A percentile compares a stretch with the other conserved stretches of the same genome.
phyloP scores from a whole-genome alignment of 2,329 filamentous ascomycete genomes.

The Cadophora malorum region DNA sequence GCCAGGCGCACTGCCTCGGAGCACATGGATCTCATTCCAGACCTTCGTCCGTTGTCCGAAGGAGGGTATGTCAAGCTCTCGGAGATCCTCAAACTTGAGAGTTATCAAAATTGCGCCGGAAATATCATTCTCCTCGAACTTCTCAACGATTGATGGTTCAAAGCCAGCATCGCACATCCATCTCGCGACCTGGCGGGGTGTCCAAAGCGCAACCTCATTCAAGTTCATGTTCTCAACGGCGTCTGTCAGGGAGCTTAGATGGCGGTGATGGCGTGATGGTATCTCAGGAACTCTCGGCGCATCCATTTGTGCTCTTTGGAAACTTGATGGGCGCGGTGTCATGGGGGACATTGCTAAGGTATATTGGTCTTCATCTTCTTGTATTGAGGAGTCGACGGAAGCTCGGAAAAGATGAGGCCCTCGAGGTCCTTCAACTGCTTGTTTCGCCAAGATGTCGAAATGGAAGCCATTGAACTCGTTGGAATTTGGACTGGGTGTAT shows the following conservation, averaged over 20 bases:
- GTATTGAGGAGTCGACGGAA: slow-evolving; percentile 63
- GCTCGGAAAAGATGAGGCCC: slow-evolving; percentile 87
- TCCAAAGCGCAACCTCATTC: slow-evolving; percentile 68
- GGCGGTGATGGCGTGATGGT: slow-evolving; percentile 46
- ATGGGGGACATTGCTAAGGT: slow-evolving; percentile 76
- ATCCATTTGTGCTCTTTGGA: slow-evolving; percentile 39
- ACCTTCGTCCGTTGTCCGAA: slow-evolving; percentile 82
- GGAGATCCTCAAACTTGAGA: slow-evolving; percentile 88
- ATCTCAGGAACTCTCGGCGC: slow-evolving; percentile 39
- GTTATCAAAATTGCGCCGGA: slow-evolving; percentile 85
- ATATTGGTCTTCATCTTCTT: slow-evolving; percentile 56
- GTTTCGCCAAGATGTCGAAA: slow-evolving; percentile 61
- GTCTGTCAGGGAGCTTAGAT: slow-evolving; percentile 62
- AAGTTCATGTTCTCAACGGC: slow-evolving; percentile 64
- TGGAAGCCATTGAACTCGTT: slow-evolving; percentile 66
- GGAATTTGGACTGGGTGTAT: slow-evolving; percentile 72
- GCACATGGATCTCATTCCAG: slow-evolving; percentile 78
- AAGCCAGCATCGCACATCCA: slow-evolving; percentile 88
- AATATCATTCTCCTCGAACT: slow-evolving; percentile 92
- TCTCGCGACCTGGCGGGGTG: slow-evolving; percentile 77
- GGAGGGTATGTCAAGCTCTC: slow-evolving; percentile 80
- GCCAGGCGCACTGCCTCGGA: slow-evolving; percentile 62
- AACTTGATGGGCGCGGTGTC: slow-evolving; percentile 64
- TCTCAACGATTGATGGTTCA: slow-evolving; percentile 77
- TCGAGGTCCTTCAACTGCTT: slow-evolving; percentile 77